Base-by-base conservation (phyloP, 768 basidiomycete species). In the Hydnum rufescens region DNA sequence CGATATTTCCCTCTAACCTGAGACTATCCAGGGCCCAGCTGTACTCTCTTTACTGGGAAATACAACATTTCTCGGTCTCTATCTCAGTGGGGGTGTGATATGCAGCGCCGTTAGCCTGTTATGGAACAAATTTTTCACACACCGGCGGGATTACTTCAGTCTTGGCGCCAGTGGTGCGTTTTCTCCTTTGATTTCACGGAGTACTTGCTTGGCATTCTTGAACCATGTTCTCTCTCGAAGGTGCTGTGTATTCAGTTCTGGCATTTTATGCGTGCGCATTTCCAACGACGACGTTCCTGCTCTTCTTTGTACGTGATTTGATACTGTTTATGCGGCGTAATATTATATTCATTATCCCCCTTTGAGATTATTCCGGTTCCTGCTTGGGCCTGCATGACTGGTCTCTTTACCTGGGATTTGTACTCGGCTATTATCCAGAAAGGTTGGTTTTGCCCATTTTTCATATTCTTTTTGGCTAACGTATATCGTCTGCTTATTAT, bases 111-210 rank as follows among this genome's bases (percentile, higher is more conserved):
- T 53, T 42, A 55, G 55, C 44, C 44, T 46, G 44, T 31, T 32
- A 22, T 55, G 44, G 18, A 55, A 42, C 32, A 18, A 50, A 8
- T 25, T 47, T 2, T 31, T 31, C 8, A 30, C 32, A 4, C 25
- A 25, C 16, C 16, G 52, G n/a, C 25, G 31, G 16, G 18, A 28
- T 23, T 18, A 18, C 23, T 23, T 25, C 16, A 54, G 52, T 26
- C 55, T 53, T 31, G 55, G 55, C 42, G 55, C 55, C n/a, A 54
- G 53, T 53, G 55, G 55, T 55, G 32, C 22, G 55, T 55, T 4
- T 6, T 29, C 29, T 16, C 8, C 6, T 29, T 32, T 29, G 25
- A 16, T 32, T 50, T 34, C 16, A 30, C 49, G 6, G 28, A 50
- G 18, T 32, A 31, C 8, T 8, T 26, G 8, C 44, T 47, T 13